Evolutionary conservation across 768 basidiomycete species (phyloP), one percentile per base, ranked within the genome.

Genomic region (Lentinula edodes): DNA sequence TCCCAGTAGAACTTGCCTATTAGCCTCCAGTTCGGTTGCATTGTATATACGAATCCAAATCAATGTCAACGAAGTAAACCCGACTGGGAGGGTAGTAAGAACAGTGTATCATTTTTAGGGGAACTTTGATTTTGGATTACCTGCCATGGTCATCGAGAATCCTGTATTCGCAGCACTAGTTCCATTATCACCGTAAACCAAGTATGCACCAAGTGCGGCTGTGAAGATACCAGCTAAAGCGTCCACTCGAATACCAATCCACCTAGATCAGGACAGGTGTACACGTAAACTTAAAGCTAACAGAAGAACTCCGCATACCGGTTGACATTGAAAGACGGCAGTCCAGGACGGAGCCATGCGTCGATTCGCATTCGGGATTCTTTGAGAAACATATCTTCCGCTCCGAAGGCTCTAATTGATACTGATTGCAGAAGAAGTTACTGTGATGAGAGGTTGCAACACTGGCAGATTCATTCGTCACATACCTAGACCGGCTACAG

Each of bases 361-460:
- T 90, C 82, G 48, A 88, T 83, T 7, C 83, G 77, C 42, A 74
- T 71, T 48, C 81, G 68, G 6, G 81, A 78, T 63, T 82, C 76
- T 42, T 62, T 59, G 63, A 69, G 79, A 73, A 79, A 86, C 2
- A 70, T 61, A 32, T 74, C 70, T 71, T 88, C 78, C 6, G 83
- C 84, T 4, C 83, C 83, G 67, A 86, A 91, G 0, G 89, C 89
- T 23, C 88, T 78, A 60, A 91, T 84, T 7, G 86, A 81, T 18
- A 72, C 81, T 82, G 58, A 6, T 39, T 54, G 4, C 56, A 51
- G 46, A 60, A 45, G 35, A 53, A 64, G 59, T 50, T 6, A 28
- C 20, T n/a, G 5, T n/a, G 8, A 42, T 18, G 23, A 38, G 10
- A 20, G 18, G 16, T 52, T 59, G n/a, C 61, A 4, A 28, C 28